Evolutionary conservation across 192 early-diverging fungal species (phyloP).

Genomic region (Backusella luteola): DNA sequence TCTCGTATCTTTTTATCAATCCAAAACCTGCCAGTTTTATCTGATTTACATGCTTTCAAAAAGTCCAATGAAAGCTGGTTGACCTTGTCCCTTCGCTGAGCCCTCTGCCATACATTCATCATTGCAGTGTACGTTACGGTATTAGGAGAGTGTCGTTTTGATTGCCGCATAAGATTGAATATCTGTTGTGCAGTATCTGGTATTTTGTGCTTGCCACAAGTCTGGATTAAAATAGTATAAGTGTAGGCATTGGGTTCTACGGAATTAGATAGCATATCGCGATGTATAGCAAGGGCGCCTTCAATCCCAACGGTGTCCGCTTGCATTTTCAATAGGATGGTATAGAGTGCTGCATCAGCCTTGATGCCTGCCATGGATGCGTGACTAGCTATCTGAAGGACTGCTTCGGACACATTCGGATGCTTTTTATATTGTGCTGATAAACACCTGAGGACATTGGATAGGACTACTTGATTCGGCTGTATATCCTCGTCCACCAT

Average conservation of each 20-base stretch:
- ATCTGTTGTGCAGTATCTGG: conserved; percentile 34
- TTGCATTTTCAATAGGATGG: conserved; percentile 30
- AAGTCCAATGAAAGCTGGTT: conserved; percentile 12
- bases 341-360: conserved; percentile 33
- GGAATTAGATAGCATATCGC: conserved; percentile 23
- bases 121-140: conserved; percentile 34
- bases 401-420: background rate
- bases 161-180: conserved; percentile 33
- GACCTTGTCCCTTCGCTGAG: conserved; percentile 15
- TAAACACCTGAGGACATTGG: conserved; percentile 23
- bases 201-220: conserved; percentile 21
- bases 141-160: conserved; percentile 23
- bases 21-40: conserved; percentile 16
- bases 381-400: conserved; percentile 20
- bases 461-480: conserved; percentile 27
- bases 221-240: conserved; percentile 32
- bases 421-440: background rate
- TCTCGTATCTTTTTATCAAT: conserved; percentile 8
- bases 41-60: conserved; percentile 1
- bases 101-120: conserved; percentile 22
- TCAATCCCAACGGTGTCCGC: conserved; percentile 14
- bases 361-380: conserved; percentile 27
- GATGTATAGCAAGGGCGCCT: conserved; percentile 20
- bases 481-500: conserved; percentile 19
- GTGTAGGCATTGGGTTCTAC: conserved; percentile 35